Base-by-base conservation (phyloP, 2,329 filamentous ascomycete species). In the Diaporthe sp. region DNA sequence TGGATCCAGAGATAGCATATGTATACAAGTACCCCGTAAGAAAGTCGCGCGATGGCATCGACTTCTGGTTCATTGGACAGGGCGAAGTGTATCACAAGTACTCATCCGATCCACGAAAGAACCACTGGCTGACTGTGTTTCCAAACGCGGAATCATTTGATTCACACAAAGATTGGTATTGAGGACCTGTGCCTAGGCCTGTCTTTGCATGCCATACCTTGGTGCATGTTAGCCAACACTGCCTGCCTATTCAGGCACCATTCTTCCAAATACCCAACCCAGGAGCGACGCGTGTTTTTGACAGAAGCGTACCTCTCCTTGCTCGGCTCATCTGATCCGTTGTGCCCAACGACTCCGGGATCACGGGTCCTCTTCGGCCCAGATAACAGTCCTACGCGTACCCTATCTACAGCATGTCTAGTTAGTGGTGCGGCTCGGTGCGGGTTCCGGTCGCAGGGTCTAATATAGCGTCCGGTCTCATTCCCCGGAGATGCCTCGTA, bases 381-480 rank as follows among this genome's bases (percentile, higher is more conserved):
- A 35, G 4, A 10, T 5, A 35, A 25, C 35, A 4, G 10, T 35
- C 6, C 19, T 35, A 12, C 22, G 61, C 15, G 19, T 15, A 9
- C 19, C 45, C 3, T 38, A 6, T 52, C 61, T 25, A 25, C 28
- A 25, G 42, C 0, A 35, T 35, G 8, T 17, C 10, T n/a, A 50
- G 22, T n/a, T 50, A 28, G 19, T 25, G 19, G 42, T 35, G 15
- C 42, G 42, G 28, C 30, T 50, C 61, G 42, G 60, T 47, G 12
- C 28, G 60, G 28, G 42, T 25, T 66, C 40, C 61, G 61, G 40
- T 66, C 61, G 10, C 40, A 67, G 30, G 42, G 61, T 38, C 45
- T 13, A 38, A n/a, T 1, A 25, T 33, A 47, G 61, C 61, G 40
- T 42, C 28, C 61, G 22, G n/a, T 17, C 25, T 40, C 25, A 22